phyloP scores from a whole-genome alignment of 1,139 yeast genomes.

The Taphrina flavorubra region DNA sequence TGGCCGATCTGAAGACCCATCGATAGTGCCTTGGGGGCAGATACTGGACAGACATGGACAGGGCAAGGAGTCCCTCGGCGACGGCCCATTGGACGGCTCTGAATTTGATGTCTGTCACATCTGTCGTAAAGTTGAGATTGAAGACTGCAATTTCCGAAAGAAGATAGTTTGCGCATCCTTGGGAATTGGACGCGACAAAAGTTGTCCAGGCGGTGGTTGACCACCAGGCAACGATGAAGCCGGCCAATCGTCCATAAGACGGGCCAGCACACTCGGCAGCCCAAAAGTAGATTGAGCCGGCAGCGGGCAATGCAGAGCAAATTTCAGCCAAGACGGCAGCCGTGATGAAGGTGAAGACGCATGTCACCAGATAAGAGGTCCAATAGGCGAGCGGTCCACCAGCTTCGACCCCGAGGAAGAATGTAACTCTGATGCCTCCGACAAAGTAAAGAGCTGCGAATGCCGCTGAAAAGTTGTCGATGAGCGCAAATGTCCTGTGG shows the following conservation, averaged over 20 bases:
- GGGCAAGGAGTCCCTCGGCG: constrained; percentile 46
- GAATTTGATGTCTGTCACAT: constrained; percentile 47
- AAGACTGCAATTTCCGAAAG: constrained; percentile 48
- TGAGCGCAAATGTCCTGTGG: constrained; percentile 46
- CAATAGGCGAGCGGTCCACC: constrained; percentile 50
- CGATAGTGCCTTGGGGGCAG: constrained; percentile 47
- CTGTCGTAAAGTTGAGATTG: constrained; percentile 45
- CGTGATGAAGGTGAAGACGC: constrained; percentile 48
- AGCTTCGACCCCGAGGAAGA: constrained; percentile 46
- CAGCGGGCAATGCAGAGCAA: constrained; percentile 50
- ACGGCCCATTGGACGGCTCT: constrained; percentile 50
- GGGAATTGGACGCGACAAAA: constrained; percentile 48
- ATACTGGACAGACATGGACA: constrained; percentile 47
- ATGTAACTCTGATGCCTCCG: constrained; percentile 47
- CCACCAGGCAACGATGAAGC: constrained; percentile 50
- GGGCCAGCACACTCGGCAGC: constrained; percentile 49
- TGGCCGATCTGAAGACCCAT: constrained; percentile 47
- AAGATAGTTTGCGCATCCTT: constrained; percentile 48
- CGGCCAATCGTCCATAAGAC: constrained; percentile 48
- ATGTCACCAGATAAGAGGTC: constrained; percentile 47
- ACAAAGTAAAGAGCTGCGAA: constrained; percentile 48
- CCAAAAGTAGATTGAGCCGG: constrained; percentile 51
- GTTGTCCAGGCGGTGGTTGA: constrained; percentile 50
- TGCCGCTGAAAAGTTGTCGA: constrained; percentile 49
- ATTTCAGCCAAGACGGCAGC: constrained; percentile 49